phyloP scores from a whole-genome alignment of 2,329 filamentous ascomycete species.

The Neofusicoccum parvum region DNA sequence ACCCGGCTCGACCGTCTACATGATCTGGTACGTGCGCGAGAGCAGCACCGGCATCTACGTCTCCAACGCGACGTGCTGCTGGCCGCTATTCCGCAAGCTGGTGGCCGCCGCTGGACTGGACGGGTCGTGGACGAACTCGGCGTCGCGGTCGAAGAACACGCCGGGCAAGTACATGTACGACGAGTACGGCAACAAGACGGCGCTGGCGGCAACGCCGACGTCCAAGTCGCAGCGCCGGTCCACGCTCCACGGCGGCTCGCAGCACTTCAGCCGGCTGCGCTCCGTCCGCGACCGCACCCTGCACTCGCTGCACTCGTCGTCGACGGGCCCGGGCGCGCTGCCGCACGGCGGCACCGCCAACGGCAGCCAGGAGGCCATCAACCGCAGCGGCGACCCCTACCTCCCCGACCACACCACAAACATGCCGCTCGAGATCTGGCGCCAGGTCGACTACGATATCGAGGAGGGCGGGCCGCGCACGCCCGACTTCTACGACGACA shows the following conservation, averaged over 20 bases:
- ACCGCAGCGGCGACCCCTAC: not conserved
- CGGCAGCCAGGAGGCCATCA: constrained; percentile 17
- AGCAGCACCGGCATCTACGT: constrained; percentile 52
- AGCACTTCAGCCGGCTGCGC: constrained; percentile 5
- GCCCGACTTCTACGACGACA: not conserved
- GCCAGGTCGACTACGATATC: constrained; percentile 22
- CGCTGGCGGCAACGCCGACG: not conserved
- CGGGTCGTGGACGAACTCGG: not conserved
- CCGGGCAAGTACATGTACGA: constrained; percentile 6
- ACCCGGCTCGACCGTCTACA: constrained; percentile 48
- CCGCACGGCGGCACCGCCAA: not conserved
- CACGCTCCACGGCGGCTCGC: not conserved
- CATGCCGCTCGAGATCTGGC: constrained; percentile 21
- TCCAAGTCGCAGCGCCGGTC: not conserved
- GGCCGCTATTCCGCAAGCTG: constrained; percentile 48
- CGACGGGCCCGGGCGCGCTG: not conserved
- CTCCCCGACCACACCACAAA: not conserved
- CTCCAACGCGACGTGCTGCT: constrained; percentile 52
- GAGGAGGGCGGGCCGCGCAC: not conserved
- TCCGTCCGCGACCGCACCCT: constrained; percentile 1
- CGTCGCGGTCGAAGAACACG: not conserved
- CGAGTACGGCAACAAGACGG: constrained; percentile 11
- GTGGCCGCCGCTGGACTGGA: constrained; percentile 27
- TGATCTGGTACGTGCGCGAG: constrained; percentile 55
- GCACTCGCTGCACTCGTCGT: not conserved